Evolutionary conservation across 495 filamentous ascomycete species (phyloP), one percentile per base, ranked within the genome.

Genomic region (Penicillium malachiteum): DNA sequence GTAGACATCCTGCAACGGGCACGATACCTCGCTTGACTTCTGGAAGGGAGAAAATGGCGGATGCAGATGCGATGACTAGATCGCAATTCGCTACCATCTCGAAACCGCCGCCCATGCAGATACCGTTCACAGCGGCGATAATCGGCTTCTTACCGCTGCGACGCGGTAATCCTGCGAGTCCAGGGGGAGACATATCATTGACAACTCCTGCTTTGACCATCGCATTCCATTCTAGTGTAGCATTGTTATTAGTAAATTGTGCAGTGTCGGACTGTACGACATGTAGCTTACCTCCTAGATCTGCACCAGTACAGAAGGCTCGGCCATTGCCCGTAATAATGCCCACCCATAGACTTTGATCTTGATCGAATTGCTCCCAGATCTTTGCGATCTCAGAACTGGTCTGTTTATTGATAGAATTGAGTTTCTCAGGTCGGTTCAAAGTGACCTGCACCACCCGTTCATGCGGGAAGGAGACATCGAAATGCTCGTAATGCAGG

Each of bases 51-150:
- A 92, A 89, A 42, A 67, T 67, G 0, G 86, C 84, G 3, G 58
- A 53, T 9, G 66, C 55, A 4, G 78, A 71, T 14, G 87, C 87
- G 26, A 91, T 50, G 0, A 89, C 80, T 6, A 92, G 62, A 70
- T 92, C 89, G 63, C 80, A 82, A 55, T 91, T 91, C 4, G 84
- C 73, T 2, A 82, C 71, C 72, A 89, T 86, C 71, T 93, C 89
- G 54, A 84, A 81, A 2, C 89, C 89, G 43, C 89, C 89, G 12
- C 89, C 89, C 52, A 87, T 75, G 57, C 82, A 84, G n/a, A 85
- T 65, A n/a, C 89, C 89, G 63, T 90, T 86, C 31, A 92, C 85
- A 5, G 89, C 89, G 9, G 82, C 82, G 51, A 93, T 85, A 34
- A 93, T 75, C 13, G 89, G 89, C 52, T 77, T 76, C 50, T 59